Conservation (phyloP, 164 flowering plant species). For the Umbilicus rupestris region DNA sequence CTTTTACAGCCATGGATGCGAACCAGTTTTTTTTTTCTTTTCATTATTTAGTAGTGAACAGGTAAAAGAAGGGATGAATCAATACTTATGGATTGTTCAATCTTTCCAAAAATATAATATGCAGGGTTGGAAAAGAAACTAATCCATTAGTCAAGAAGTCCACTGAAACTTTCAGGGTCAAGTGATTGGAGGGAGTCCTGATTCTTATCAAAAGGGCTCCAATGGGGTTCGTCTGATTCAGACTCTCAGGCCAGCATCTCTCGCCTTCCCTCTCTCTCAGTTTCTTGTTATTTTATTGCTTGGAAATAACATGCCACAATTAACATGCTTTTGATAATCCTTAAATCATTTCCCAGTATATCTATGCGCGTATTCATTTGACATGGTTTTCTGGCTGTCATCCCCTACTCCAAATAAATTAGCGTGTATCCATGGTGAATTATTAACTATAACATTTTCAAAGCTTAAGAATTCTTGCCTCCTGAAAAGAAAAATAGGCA, state of each 20-base stretch:
- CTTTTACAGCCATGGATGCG: not conserved
- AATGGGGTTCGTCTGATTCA: not conserved
- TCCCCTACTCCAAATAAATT: too few species aligned
- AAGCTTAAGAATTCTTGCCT: too few species aligned
- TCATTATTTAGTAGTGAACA: not conserved
- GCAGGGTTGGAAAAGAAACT: not conserved
- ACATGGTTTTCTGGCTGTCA: too few species aligned
- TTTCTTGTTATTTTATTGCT: not conserved
- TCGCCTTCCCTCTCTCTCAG: not conserved
- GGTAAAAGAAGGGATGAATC: not conserved
- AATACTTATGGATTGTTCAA: not conserved
- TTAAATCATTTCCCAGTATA: too few species aligned
- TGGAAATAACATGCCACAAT: not conserved
- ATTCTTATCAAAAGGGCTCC: not conserved
- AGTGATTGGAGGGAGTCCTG: not conserved
- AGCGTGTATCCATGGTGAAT: too few species aligned
- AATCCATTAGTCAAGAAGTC: not conserved
- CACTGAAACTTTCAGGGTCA: not conserved
- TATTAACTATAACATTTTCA: too few species aligned
- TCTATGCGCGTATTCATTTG: too few species aligned
- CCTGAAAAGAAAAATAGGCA: too few species aligned
- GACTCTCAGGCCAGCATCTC: slow-evolving; percentile 7
- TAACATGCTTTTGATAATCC: not conserved
- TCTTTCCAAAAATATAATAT: not conserved
- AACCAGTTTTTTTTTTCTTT: not conserved